Conservation (phyloP, 2,329 filamentous ascomycete species). For the Claviceps fusiformis region DNA sequence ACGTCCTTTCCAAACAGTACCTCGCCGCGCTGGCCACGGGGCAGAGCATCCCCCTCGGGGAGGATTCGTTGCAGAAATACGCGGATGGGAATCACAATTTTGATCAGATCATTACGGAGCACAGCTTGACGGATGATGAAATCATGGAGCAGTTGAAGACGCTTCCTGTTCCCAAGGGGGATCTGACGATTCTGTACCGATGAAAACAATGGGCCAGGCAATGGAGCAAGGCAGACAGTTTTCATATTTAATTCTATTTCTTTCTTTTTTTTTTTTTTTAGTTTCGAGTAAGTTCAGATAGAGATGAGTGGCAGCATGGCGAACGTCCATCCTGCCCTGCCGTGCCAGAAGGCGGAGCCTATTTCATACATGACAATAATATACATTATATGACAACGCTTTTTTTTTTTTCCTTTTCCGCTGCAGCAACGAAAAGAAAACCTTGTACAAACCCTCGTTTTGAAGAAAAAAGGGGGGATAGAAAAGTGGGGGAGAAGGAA, state of each 20-base stretch:
- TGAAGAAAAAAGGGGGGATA: no score
- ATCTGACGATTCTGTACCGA: conserved; percentile 38
- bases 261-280: not conserved
- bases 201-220: not conserved
- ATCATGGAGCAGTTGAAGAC: conserved; percentile 55
- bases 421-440: no score
- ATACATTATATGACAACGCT: not conserved
- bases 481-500: no score
- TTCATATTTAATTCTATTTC: no score
- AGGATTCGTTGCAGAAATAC: conserved; percentile 49
- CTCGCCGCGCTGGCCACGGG: conserved; percentile 42
- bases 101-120: conserved; percentile 71
- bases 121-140: conserved; percentile 54
- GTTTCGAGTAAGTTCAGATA: not conserved
- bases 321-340: not conserved
- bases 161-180: conserved; percentile 36
- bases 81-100: conserved; percentile 64
- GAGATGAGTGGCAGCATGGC: not conserved
- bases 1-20: conserved; percentile 58
- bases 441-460: no score
- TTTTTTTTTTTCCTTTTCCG: not conserved
- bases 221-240: no score
- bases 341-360: not conserved
- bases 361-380: not conserved
- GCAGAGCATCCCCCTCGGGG: conserved; percentile 28